A percentile compares a stretch with the other conserved stretches of the same genome.
These are phyloP conservation scores for Clarireedia hainanense DNA, from an alignment of 2,329 filamentous ascomycete species.

Conservation along the genomic window DNA sequence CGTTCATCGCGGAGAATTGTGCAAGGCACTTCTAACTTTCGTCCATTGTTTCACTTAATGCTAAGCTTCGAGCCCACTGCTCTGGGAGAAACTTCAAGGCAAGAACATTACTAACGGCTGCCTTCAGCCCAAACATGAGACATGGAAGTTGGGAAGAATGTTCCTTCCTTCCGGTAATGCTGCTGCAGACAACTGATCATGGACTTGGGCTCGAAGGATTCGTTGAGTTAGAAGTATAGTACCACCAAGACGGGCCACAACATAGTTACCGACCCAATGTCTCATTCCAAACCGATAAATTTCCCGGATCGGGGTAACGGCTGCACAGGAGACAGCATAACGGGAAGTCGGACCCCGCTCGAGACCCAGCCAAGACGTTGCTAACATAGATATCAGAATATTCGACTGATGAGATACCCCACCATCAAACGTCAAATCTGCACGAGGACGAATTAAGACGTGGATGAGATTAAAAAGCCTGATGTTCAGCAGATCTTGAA, in stretches of 20 bases:
- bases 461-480: not conserved
- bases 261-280: conserved; percentile 8
- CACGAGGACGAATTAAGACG: not conserved
- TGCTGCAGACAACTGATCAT: not conserved
- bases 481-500: not conserved
- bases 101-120: conserved; percentile 1
- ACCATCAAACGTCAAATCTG: conserved; percentile 7
- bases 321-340: not conserved
- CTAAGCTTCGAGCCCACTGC: not conserved
- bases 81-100: not conserved
- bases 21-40: not conserved
- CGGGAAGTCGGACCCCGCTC: conserved; percentile 4
- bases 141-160: conserved; percentile 7
- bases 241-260: conserved; percentile 1
- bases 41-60: not conserved
- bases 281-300: conserved; percentile 7
- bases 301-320: conserved; percentile 3
- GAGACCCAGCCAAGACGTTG: conserved; percentile 3
- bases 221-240: not conserved
- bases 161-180: conserved; percentile 3
- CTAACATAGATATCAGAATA: conserved; percentile 1
- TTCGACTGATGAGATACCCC: not conserved
- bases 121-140: conserved; percentile 6
- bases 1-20: conserved; percentile 4
- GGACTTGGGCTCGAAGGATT: not conserved